Conservation (phyloP, 441 rosid species). For the Gossypium davidsonii region DNA sequence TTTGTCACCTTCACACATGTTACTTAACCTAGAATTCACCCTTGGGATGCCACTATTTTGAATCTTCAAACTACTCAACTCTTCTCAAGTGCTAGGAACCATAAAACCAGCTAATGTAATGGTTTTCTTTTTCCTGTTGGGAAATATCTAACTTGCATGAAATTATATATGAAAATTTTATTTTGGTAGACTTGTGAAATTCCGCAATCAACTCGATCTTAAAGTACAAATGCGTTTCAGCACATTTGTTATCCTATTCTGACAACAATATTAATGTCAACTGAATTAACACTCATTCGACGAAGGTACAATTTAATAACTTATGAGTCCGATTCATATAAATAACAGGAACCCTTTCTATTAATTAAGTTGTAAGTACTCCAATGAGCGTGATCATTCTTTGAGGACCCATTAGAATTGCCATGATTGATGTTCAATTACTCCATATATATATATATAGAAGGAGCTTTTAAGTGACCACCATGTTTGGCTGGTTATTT, state of each 20-base stretch:
- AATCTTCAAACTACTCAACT: conserved; percentile 48
- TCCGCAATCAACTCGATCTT: not conserved
- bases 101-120: conserved; percentile 6
- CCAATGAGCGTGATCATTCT: not conserved
- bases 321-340: not conserved
- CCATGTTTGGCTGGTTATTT: not conserved
- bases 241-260: too few relatives aligned
- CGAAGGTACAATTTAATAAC: not conserved
- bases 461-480: not conserved
- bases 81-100: conserved; percentile 54
- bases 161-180: not conserved
- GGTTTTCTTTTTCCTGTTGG: not conserved
- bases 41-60: conserved; percentile 65
- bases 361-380: not conserved
- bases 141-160: not conserved
- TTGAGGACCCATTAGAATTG: not conserved
- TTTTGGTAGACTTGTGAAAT: not conserved
- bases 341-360: not conserved
- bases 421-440: not conserved
- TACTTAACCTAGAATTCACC: conserved; percentile 72
- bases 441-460: not conserved
- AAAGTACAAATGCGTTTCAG: too few relatives aligned
- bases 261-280: too few relatives aligned
- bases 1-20: conserved; percentile 35
- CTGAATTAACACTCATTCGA: too few relatives aligned